Percentiles rank a stretch among this genome's conserved stretches.
Conservation (phyloP, 768 basidiomycete species). For the Boletus pseudo-olivaceus region DNA sequence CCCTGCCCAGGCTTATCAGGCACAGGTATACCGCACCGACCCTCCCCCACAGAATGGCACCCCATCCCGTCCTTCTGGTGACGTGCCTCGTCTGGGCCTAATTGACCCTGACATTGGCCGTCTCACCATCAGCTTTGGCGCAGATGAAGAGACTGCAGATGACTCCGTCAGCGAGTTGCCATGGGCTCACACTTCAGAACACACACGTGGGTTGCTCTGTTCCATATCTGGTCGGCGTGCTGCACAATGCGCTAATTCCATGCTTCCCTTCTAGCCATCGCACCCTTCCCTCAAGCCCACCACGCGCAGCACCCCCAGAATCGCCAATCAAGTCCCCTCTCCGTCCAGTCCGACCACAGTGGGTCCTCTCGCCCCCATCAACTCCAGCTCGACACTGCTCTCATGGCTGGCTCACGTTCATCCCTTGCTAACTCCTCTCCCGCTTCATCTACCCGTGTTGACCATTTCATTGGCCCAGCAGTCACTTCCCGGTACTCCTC, state of each 20-base stretch:
- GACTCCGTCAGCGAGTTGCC: slow-evolving; percentile 55
- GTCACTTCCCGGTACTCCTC: slow-evolving; percentile 55
- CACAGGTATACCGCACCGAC: slow-evolving; percentile 59
- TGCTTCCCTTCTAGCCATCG: slow-evolving; percentile 23
- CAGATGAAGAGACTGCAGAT: slow-evolving; percentile 31
- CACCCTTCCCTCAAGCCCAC: slow-evolving; percentile 24
- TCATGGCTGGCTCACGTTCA: slow-evolving; percentile 40
- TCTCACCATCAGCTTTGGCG: slow-evolving; percentile 55
- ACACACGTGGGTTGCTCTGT: slow-evolving; percentile 39
- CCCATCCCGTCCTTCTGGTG: slow-evolving; percentile 21
- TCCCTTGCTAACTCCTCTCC: slow-evolving; percentile 44
- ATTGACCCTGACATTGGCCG: slow-evolving; percentile 57
- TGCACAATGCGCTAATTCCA: slow-evolving; percentile 27
- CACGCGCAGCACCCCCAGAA: slow-evolving; percentile 25
- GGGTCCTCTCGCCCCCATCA: slow-evolving; percentile 40
- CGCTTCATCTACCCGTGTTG: slow-evolving; percentile 39
- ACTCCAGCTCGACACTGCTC: slow-evolving; percentile 58
- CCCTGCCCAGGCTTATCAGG: slow-evolving; percentile 78
- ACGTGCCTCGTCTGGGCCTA: slow-evolving; percentile 39
- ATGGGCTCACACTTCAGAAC: slow-evolving; percentile 45
- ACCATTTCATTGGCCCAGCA: slow-evolving; percentile 25
- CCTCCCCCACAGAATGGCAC: slow-evolving; percentile 34
- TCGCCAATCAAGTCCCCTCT: slow-evolving; percentile 36
- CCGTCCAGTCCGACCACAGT: slow-evolving; percentile 38
- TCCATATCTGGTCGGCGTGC: slow-evolving; percentile 27